Percentiles rank a stretch among this genome's conserved stretches.
Conservation (phyloP, 331 rosid species). For the Erythrophleum ivorense region DNA sequence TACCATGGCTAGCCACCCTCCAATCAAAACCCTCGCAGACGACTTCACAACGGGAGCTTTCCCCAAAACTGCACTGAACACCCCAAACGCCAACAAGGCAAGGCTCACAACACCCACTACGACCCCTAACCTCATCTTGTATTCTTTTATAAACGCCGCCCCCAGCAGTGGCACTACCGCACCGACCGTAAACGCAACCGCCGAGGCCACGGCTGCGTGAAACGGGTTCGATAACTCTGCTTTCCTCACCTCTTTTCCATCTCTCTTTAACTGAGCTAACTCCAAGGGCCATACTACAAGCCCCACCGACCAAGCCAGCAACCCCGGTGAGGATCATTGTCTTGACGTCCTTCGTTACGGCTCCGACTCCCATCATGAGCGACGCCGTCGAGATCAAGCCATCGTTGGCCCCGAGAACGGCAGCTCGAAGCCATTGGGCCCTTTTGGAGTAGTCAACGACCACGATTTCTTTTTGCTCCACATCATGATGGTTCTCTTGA, state of each 20-base stretch:
- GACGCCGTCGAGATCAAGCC: constrained; percentile 63
- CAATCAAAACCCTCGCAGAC: constrained; percentile 53
- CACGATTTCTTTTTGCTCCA: neutral
- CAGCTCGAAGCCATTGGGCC: constrained; percentile 69
- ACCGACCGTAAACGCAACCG: constrained; percentile 54
- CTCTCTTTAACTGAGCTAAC: constrained; percentile 54
- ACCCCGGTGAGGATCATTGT: constrained; percentile 58
- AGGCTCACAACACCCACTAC: constrained; percentile 59
- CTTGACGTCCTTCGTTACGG: constrained; percentile 50
- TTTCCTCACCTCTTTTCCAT: constrained; percentile 36
- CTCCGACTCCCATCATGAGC: constrained; percentile 69
- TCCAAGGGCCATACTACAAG: constrained; percentile 72
- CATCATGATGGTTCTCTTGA: neutral
- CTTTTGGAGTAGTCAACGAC: constrained; percentile 55
- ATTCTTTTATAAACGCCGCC: constrained; percentile 57
- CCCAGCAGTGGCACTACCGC: constrained; percentile 61
- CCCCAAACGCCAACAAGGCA: constrained; percentile 61
- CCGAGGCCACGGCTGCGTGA: constrained; percentile 58
- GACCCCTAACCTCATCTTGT: constrained; percentile 59
- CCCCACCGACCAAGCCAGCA: constrained; percentile 57
- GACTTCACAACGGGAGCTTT: constrained; percentile 53
- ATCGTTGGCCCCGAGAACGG: constrained; percentile 65
- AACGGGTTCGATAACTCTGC: constrained; percentile 58
- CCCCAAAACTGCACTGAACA: constrained; percentile 49
- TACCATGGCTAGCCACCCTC: constrained; percentile 70